Evolutionary conservation across 2,329 filamentous ascomycete species (phyloP), one percentile per base, ranked within the genome.

Genomic region (Dactylellina cionopaga): DNA sequence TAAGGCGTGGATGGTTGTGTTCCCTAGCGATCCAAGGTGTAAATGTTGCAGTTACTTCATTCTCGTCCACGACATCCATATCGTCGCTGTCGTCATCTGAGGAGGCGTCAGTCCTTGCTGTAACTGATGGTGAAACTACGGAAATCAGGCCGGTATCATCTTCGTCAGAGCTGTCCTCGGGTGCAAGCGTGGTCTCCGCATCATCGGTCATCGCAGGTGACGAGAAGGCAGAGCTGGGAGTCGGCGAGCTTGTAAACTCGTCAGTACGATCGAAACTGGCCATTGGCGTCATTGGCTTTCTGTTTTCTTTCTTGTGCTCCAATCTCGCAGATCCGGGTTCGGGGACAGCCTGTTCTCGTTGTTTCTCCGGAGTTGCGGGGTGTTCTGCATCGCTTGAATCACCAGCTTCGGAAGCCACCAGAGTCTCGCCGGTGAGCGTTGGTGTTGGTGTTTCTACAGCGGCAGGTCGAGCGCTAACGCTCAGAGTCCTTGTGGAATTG

Each of bases 261-360:
- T 68, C 46, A 10, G 69, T 74, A 0, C 44, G 69, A 11, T 74
- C 69, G 19, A 49, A 66, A 22, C 47, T 56, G 6, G 58, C 58
- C 33, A 66, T 43, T 9, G 69, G 69, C 5, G 60, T 74, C 69
- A 62, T 68, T 59, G 66, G 49, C 5, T 75, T 74, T 13, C 76
- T 76, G 22, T 77, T 77, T 68, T 84, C 84, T 74, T 86, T 87
- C 78, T 89, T 87, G 75, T 90, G 86, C 41, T 88, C 86, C 63
- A 85, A 85, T 76, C 92, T 88, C 70, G 88, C 84, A 7, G 87
- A 88, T 2, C 90, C 88, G 1, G 87, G 87, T 35, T 86, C 84
- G 11, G 82, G 81, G 13, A 84, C 82, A 25, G 85, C 82, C 1
- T 86, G 84, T 39, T 91, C 87, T 6, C 83, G 81, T 74, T 87